Base-by-base conservation (phyloP, 176 grass and related monocot genomes). In the Aegilops bicornis region DNA sequence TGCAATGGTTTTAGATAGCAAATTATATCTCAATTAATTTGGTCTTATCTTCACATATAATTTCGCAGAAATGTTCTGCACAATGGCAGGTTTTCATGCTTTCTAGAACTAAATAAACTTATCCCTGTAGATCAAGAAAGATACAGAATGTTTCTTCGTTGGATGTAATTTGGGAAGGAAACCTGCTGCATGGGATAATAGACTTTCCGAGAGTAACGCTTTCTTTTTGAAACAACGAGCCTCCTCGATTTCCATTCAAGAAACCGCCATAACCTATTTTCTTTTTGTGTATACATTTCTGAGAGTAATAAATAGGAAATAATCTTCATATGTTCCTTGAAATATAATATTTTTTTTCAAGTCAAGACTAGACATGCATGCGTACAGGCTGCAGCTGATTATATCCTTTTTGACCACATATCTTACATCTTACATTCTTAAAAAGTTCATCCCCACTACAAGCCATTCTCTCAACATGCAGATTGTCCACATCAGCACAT, bases 371-470 rank as follows among this genome's bases (percentile, higher is more conserved):
- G 63, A 77, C 27, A 80, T 80, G 82, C 89, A 59, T 87, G 82
- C 84, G 64, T 79, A 43, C 42, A 47, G 10, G 43, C 12, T 47
- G 76, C 68, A 24, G 35, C 22, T 27, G 76, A 52, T 81, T 84
- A 88, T 88, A 88, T 48, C 82, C 37, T 81, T 85, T 84, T 91
- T 88, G 75, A 69, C 66, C 15, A 64, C 24, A 64, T 64, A 79
- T 36, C 35, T 36, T 36, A 36, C 35, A 79, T 36, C 35, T 36
- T 36, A 36, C 35, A 36, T 36, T 36, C 35, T 36, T 36, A 36
- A 36, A 6, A 36, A 36, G 35, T 36, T 36, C 6, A 36, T 36
- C 35, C 27, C 27, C 27, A 27, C 27, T 27, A 27, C 27, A 27
- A 27, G 27, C 27, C 27, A 27, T 27, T 27, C 35, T 36, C 6